Conservation (phyloP, 2,329 filamentous ascomycete genomes). For the Diaporthe aspalathi region DNA sequence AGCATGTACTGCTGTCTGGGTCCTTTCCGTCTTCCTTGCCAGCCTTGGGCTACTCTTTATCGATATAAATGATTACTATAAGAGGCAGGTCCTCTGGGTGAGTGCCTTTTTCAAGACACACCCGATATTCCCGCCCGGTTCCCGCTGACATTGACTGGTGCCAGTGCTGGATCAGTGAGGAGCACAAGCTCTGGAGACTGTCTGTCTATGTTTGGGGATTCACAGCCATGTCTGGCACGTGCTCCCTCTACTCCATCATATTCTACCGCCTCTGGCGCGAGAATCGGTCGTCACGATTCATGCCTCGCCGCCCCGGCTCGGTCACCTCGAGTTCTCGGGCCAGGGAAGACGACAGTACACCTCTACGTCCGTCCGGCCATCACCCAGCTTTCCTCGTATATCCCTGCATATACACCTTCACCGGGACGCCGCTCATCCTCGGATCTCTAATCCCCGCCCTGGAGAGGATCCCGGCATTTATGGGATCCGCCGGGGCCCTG, state of each 20-base stretch:
- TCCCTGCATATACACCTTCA: conserved; percentile 75
- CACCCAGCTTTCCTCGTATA: conserved; percentile 73
- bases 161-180: conserved; percentile 67
- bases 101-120: conserved; percentile 2
- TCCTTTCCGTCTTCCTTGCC: conserved; percentile 68
- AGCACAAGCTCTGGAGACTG: conserved; percentile 66
- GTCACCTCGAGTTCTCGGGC: conserved; percentile 12
- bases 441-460: conserved; percentile 53
- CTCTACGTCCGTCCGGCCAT: conserved; percentile 48
- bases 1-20: conserved; percentile 64
- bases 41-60: conserved; percentile 61
- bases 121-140: background rate
- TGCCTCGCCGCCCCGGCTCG: conserved; percentile 39
- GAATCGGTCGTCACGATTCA: conserved; percentile 41
- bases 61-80: conserved; percentile 46
- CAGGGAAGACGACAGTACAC: conserved; percentile 40
- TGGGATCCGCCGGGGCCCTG: conserved; percentile 70
- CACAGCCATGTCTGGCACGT: conserved; percentile 52
- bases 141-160: background rate
- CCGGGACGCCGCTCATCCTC: conserved; percentile 73
- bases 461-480: conserved; percentile 44
- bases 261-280: conserved; percentile 52
- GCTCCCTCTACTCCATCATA: conserved; percentile 54
- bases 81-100: conserved; percentile 33
- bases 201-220: conserved; percentile 74